Percentiles rank a stretch among this genome's conserved stretches.
These are phyloP conservation scores for Chlamydomonas sphaeroides DNA, from an alignment of 139 green algal genomes.

Conservation along the genomic window DNA sequence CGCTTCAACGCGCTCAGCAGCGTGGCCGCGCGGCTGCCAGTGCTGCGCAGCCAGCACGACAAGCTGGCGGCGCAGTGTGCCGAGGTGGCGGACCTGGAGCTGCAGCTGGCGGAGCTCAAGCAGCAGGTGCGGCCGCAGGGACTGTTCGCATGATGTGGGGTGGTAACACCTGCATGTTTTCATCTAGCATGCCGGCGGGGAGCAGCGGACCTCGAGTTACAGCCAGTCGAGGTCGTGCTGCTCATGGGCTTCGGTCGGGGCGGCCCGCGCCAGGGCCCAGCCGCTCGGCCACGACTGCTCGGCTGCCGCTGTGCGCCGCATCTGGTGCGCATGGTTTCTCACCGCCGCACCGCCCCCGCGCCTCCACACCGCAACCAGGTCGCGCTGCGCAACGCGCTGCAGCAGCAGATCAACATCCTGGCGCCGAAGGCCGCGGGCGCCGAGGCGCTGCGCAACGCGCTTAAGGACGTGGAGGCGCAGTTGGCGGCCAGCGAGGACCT, in stretches of 20 bases:
- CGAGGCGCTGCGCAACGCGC: not conserved
- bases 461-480: constrained; percentile 18
- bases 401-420: constrained; percentile 48
- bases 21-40: constrained; percentile 35
- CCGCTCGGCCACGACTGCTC: no score
- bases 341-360: no score
- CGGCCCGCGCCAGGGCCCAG: no score
- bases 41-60: constrained; percentile 31
- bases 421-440: constrained; percentile 34
- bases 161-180: no score
- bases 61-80: constrained; percentile 19
- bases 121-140: constrained; percentile 26
- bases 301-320: no score
- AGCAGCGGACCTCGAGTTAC: no score
- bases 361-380: no score
- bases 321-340: no score
- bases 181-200: no score
- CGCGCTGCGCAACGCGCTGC: constrained; percentile 16
- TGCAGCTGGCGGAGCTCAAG: constrained; percentile 25
- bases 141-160: no score
- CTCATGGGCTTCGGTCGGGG: no score
- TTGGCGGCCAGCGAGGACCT: constrained; percentile 2
- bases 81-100: constrained; percentile 34
- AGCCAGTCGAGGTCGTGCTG: no score
- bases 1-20: constrained; percentile 15